Evolutionary conservation across 371 early-diverging fungal genomes (phyloP).

Genomic region (Mortierella sp.): DNA sequence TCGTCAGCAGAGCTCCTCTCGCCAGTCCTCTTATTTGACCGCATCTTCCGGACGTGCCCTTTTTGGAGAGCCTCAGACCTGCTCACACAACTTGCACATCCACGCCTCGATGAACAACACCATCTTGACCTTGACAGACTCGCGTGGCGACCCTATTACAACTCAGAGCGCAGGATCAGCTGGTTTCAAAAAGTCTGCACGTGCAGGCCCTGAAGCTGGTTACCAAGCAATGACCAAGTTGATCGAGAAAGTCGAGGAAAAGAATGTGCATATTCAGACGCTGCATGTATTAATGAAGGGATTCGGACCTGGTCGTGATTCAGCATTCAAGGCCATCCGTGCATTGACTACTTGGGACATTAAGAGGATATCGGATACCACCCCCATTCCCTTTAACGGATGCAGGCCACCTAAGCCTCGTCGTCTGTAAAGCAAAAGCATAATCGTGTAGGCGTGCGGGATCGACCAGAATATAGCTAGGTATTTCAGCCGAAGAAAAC

Average conservation of each 20-base stretch:
- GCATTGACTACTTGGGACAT: slow-evolving; percentile 80
- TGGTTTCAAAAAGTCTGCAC: slow-evolving; percentile 90
- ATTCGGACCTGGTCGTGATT: slow-evolving; percentile 94
- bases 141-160: slow-evolving; percentile 77
- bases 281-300: slow-evolving; percentile 89
- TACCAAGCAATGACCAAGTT: slow-evolving; percentile 90
- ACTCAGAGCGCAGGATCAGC: slow-evolving; percentile 86
- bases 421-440: slow-evolving; percentile 72
- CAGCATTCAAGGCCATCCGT: slow-evolving; percentile 88
- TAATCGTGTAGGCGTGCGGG: not conserved
- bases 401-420: slow-evolving; percentile 93
- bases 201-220: slow-evolving; percentile 93
- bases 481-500: not conserved
- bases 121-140: slow-evolving; percentile 84
- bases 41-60: slow-evolving; percentile 16
- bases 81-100: slow-evolving; percentile 76
- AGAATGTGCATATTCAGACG: slow-evolving; percentile 70
- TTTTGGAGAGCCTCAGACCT: slow-evolving; percentile 30
- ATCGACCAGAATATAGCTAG: too few species aligned
- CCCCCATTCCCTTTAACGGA: slow-evolving; percentile 95
- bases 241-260: slow-evolving; percentile 74
- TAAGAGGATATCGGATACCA: slow-evolving; percentile 85
- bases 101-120: slow-evolving; percentile 92
- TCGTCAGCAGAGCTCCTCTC: slow-evolving; percentile 23
- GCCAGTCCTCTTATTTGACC: slow-evolving; percentile 19